Evolutionary conservation across 2,329 filamentous ascomycete species (phyloP), one percentile per base, ranked within the genome.

Genomic region (Fusarium acutatum): DNA sequence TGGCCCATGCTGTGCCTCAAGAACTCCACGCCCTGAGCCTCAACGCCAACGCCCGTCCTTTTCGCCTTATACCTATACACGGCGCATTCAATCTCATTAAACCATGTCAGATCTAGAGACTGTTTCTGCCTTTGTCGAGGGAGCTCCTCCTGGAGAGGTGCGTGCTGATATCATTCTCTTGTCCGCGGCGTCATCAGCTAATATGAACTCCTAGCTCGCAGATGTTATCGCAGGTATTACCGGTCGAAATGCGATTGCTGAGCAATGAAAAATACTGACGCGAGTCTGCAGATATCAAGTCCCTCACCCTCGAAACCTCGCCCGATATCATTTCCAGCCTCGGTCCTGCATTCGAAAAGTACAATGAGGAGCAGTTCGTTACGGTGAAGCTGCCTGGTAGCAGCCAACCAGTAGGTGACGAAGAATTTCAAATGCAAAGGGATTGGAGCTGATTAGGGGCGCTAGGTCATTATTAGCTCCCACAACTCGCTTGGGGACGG

Each of bases 91-190:
- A 47, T n/a, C 54, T 57, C 17, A 50, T 30, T 49, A 28, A 58
- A 63, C 35, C 66, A 84, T 84, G 82, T 83, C 82, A 41, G 80
- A 83, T 35, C 72, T 84, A 54, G 82, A 84, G 68, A 83, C 77
- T 26, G 87, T 94, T 74, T 93, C 95, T 76, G 92, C 95, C 58
- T 99, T 98, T 83, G 92, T 99, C 75, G 92, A 97, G 86, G 94
- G 94, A 80, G 95, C 96, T 79, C 96, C 96, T 53, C 96, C 96
- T 28, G 96, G 96, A 87, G 96, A 99, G 93, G 96, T 97, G 90
- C 78, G 85, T 82, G 74, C 73, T 71, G 72, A 22, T n/a, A 26
- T 52, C 62, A 46, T 53, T 50, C 46, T 54, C 56, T 53, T 58
- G 61, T 71, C 61, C 63, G 62, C 67, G 67, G 75, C 73, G 38